Conservation (phyloP, 2,329 filamentous ascomycete genomes). For the Fusarium mundagurra region DNA sequence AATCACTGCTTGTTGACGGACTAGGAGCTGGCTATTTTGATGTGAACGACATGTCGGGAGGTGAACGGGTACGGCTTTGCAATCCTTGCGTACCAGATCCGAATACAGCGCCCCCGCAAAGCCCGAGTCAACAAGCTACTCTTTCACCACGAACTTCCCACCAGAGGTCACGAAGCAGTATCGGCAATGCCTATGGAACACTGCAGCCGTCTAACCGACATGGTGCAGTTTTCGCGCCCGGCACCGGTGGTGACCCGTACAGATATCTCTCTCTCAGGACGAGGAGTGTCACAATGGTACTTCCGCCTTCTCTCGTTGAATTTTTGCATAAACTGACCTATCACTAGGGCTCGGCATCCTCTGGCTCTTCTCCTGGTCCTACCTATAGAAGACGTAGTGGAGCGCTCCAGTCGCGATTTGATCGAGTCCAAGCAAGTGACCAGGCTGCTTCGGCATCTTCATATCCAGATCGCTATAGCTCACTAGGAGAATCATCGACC, state of each 20-base stretch:
- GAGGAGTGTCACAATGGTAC: slow-evolving; percentile 63
- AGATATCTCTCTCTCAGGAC: slow-evolving; percentile 46
- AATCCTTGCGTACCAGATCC: slow-evolving; percentile 72
- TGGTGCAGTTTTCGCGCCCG: slow-evolving; percentile 50
- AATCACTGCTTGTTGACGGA: slow-evolving; percentile 50
- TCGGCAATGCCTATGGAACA: slow-evolving; percentile 47
- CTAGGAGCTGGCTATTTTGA: slow-evolving; percentile 54
- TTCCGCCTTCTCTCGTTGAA: slow-evolving; percentile 30
- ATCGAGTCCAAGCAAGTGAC: slow-evolving; percentile 52
- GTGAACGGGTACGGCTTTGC: slow-evolving; percentile 68
- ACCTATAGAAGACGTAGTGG: slow-evolving; percentile 45
- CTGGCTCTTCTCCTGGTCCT: slow-evolving; percentile 39
- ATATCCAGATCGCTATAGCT: slow-evolving; percentile 47
- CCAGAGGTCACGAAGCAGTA: slow-evolving; percentile 58
- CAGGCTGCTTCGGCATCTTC: slow-evolving; percentile 47
- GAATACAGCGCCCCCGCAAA: slow-evolving; percentile 65
- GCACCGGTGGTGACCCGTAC: slow-evolving; percentile 49
- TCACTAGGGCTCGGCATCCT: slow-evolving; percentile 26
- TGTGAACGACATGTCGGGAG: slow-evolving; percentile 60
- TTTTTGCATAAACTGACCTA: slow-evolving; percentile 1
- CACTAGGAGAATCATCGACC: slow-evolving; percentile 48
- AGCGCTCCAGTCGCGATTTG: slow-evolving; percentile 50
- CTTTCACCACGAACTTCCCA: slow-evolving; percentile 52
- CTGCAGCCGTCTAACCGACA: slow-evolving; percentile 46
- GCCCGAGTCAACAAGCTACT: slow-evolving; percentile 49